phyloP scores from a whole-genome alignment of 345 rosid species.

The Microcos paniculata region DNA sequence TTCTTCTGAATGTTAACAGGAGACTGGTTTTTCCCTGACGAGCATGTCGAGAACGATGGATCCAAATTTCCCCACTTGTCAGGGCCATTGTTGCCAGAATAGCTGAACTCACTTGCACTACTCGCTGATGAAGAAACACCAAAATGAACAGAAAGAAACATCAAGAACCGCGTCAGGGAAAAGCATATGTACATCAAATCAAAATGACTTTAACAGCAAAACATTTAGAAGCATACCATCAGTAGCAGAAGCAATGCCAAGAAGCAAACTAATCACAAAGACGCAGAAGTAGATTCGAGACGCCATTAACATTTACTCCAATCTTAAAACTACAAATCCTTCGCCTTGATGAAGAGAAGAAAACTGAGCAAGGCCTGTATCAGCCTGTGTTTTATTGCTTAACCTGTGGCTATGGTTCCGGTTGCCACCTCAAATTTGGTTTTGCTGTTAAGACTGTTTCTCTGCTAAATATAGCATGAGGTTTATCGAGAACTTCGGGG shows the following conservation, averaged over 20 bases:
- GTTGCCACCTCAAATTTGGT: background rate
- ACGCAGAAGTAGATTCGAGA: background rate
- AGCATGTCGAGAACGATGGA: conserved; percentile 10
- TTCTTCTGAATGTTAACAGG: conserved; percentile 7
- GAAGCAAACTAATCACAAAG: background rate
- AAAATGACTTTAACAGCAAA: background rate
- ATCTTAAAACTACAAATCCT: background rate
- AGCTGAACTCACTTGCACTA: background rate
- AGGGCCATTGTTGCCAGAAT: conserved; percentile 4
- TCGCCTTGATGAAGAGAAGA: background rate
- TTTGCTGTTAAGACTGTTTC: background rate
- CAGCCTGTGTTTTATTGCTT: background rate
- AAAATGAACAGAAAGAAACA: background rate
- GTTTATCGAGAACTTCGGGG: background rate
- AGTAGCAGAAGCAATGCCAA: conserved; percentile 3
- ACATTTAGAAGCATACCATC: background rate
- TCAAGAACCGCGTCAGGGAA: background rate
- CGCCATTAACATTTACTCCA: background rate
- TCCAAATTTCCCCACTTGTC: conserved; percentile 10
- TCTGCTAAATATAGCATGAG: background rate
- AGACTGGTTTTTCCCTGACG: conserved; percentile 7
- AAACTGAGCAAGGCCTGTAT: background rate
- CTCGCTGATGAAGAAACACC: background rate
- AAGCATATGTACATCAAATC: background rate
- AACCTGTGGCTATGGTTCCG: background rate